phyloP scores from a whole-genome alignment of 805 yeast genomes.

The Kuraishia piskuri region DNA sequence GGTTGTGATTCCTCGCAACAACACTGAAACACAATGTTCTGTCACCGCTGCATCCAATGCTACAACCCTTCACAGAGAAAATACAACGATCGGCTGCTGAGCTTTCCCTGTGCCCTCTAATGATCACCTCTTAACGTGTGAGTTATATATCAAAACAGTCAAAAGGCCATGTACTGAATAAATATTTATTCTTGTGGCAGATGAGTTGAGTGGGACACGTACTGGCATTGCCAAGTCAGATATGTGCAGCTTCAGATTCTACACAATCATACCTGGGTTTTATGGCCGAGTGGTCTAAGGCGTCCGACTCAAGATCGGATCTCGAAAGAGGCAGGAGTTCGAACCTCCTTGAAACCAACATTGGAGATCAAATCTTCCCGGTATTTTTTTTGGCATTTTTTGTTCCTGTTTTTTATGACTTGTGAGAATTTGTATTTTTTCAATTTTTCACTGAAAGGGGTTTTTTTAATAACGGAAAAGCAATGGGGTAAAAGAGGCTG shows the following conservation, averaged over 20 bases:
- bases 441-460: too few species aligned
- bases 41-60: too few species aligned
- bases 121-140: too few species aligned
- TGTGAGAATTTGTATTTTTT: background rate
- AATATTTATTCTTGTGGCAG: background rate
- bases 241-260: background rate
- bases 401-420: too few species aligned
- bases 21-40: too few species aligned
- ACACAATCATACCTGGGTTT: slow-evolving; percentile 9
- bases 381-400: background rate
- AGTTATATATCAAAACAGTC: background rate
- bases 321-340: slow-evolving; percentile 24
- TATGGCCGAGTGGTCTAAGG: slow-evolving; percentile 21
- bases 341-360: slow-evolving; percentile 21
- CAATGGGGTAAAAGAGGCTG: too few species aligned
- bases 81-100: too few species aligned
- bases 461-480: too few species aligned
- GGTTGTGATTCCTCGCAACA: too few species aligned
- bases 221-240: background rate
- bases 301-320: slow-evolving; percentile 23
- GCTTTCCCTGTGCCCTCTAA: too few species aligned
- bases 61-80: too few species aligned
- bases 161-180: background rate
- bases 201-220: background rate
- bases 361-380: background rate